A percentile compares a stretch with the other conserved stretches of the same genome.
Evolutionary conservation across 202 grass and related monocot genomes (phyloP).

Genomic region (Panicum hallii): DNA sequence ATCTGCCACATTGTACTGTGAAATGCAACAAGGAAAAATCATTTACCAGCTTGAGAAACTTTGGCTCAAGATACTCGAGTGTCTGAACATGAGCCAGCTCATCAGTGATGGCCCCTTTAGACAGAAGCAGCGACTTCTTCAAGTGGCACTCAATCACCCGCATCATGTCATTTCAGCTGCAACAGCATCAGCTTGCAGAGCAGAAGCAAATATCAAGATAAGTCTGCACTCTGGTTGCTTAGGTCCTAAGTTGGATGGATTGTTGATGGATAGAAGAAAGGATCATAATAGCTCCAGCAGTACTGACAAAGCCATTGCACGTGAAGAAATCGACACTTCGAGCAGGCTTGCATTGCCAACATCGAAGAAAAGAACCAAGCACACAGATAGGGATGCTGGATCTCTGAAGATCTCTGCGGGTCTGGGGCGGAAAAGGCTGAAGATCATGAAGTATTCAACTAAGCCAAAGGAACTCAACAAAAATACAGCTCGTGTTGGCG

Average conservation of each 20-base stretch:
- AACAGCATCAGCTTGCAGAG: slow-evolving; percentile 41
- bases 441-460: slow-evolving; percentile 46
- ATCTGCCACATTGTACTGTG: slow-evolving; percentile 32
- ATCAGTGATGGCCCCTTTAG: slow-evolving; percentile 49
- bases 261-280: slow-evolving; percentile 29
- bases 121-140: slow-evolving; percentile 52
- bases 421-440: slow-evolving; percentile 57
- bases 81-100: slow-evolving; percentile 54
- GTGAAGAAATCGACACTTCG: slow-evolving; percentile 17
- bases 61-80: slow-evolving; percentile 54
- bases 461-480: slow-evolving; percentile 37
- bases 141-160: slow-evolving; percentile 52
- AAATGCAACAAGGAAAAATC: slow-evolving; percentile 47
- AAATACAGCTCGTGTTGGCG: neutral
- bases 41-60: slow-evolving; percentile 54
- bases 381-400: slow-evolving; percentile 5
- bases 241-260: slow-evolving; percentile 26
- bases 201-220: neutral
- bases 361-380: slow-evolving; percentile 11
- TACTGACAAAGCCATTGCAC: neutral
- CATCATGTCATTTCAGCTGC: slow-evolving; percentile 55
- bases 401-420: slow-evolving; percentile 50
- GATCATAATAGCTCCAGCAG: neutral
- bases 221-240: slow-evolving; percentile 8
- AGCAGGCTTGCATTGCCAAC: neutral